Evolutionary conservation across 768 basidiomycete species (phyloP), one percentile per base, ranked within the genome.

Genomic region (Boletellus emodensis): DNA sequence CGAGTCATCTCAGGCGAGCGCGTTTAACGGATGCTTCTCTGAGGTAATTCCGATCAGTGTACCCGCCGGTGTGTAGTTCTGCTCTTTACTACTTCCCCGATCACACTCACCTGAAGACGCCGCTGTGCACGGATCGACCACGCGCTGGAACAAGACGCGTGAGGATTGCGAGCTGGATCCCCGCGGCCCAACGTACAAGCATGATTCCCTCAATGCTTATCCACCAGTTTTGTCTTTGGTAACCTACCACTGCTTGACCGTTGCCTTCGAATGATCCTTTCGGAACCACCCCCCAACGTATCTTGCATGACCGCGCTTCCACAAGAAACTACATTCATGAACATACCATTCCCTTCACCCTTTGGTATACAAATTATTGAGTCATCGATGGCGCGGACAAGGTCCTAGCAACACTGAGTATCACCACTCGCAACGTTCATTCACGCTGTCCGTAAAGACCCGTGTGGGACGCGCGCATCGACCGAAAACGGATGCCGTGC

Each of bases 31-130:
- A 37, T n/a, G 42, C 35, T 47, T 58, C 48, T 44, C 34, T 44
- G 41, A 50, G 57, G 48, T 50, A 40, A 59, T 38, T 26, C 18
- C 33, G 40, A 43, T 18, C 18, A 34, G 36, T 30, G 17, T 22
- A 36, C n/a, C n/a, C 26, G 9, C 11, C 9, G 43, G 39, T 41
- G 44, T 53, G 40, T 49, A 24, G 28, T 43, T 54, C 46, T 37
- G 8, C 35, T 24, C 52, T 51, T 50, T 44, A 34, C 46, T 22
- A 13, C 44, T 49, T 58, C 47, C 40, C 44, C 56, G 41, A 58
- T 58, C 38, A 48, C 28, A 24, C 46, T 50, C 35, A 38, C 43
- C 30, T 3, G 46, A 58, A 46, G 48, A 49, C 43, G 28, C 52
- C 52, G 48, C 43, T 34, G 13, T 39, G 4, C 39, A 49, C 28